Percentiles rank a stretch among this genome's conserved stretches.
phyloP scores from a whole-genome alignment of 1,284 basidiomycete species.

The Puccinia horiana region DNA sequence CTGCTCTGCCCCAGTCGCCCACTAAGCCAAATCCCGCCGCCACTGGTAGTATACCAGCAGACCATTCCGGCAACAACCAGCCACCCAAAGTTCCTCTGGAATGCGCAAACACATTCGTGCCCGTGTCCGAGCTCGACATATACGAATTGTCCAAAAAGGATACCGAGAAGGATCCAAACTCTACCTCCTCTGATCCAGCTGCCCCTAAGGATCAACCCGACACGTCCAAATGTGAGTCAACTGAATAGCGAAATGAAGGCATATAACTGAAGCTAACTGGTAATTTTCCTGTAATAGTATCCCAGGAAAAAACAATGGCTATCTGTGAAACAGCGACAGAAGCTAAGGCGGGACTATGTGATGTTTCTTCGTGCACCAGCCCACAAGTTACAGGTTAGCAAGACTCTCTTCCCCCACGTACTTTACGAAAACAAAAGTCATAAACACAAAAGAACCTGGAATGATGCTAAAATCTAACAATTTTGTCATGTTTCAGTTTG shows the following conservation, averaged over 20 bases:
- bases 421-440: not conserved
- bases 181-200: not conserved
- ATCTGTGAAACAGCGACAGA: not conserved
- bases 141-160: not conserved
- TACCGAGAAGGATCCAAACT: not conserved
- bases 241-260: not conserved
- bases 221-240: not conserved
- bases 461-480: not conserved
- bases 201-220: not conserved
- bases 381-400: not conserved
- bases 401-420: not conserved
- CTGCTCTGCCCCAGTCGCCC: not conserved
- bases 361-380: not conserved
- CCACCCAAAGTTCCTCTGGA: not conserved
- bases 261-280: not conserved
- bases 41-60: not conserved
- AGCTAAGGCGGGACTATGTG: not conserved
- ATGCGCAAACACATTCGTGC: not conserved
- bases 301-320: constrained; percentile 3
- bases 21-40: not conserved
- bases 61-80: not conserved
- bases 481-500: not conserved
- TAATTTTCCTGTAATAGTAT: not conserved
- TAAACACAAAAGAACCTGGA: too few species aligned
- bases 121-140: not conserved